phyloP scores from a whole-genome alignment of 768 basidiomycete species.

The Chlorophyllum brunneum region DNA sequence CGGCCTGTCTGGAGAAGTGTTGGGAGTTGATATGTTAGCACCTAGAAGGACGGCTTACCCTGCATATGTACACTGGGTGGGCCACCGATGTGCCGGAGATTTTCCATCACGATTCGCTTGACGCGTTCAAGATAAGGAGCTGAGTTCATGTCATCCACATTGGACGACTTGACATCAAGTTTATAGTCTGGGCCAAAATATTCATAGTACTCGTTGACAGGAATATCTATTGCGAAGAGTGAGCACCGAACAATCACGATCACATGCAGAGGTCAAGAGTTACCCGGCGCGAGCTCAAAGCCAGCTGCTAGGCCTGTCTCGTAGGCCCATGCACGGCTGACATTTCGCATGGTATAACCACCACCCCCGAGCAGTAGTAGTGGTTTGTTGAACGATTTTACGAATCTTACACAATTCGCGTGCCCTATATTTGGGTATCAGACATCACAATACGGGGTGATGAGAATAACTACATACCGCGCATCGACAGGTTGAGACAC shows the following conservation, averaged over 20 bases:
- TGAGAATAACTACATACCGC: constrained; percentile 43
- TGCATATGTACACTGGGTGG: constrained; percentile 93
- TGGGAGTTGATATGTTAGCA: neutral
- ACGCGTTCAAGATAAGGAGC: constrained; percentile 91
- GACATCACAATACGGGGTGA: neutral
- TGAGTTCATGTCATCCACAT: constrained; percentile 94
- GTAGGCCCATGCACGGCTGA: constrained; percentile 95
- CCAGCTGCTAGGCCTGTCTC: constrained; percentile 99
- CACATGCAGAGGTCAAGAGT: constrained; percentile 12
- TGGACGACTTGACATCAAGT: constrained; percentile 90
- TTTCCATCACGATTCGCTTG: constrained; percentile 88
- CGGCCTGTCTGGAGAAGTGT: constrained; percentile 64
- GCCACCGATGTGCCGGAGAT: constrained; percentile 78
- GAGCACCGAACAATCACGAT: neutral
- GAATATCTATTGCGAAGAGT: constrained; percentile 62
- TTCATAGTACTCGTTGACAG: constrained; percentile 98
- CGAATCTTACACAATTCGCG: constrained; percentile 95
- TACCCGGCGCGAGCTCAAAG: constrained; percentile 85
- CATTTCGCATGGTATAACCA: constrained; percentile 98
- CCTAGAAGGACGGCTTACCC: constrained; percentile 43
- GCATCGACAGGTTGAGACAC: constrained; percentile 94
- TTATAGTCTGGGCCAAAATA: constrained; percentile 98
- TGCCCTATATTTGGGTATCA: constrained; percentile 57
- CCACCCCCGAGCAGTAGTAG: constrained; percentile 94
- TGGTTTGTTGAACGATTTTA: constrained; percentile 94